These are phyloP conservation scores for Fusarium tuaranense DNA, from an alignment of 2,329 filamentous ascomycete genomes.

Conservation along the genomic window DNA sequence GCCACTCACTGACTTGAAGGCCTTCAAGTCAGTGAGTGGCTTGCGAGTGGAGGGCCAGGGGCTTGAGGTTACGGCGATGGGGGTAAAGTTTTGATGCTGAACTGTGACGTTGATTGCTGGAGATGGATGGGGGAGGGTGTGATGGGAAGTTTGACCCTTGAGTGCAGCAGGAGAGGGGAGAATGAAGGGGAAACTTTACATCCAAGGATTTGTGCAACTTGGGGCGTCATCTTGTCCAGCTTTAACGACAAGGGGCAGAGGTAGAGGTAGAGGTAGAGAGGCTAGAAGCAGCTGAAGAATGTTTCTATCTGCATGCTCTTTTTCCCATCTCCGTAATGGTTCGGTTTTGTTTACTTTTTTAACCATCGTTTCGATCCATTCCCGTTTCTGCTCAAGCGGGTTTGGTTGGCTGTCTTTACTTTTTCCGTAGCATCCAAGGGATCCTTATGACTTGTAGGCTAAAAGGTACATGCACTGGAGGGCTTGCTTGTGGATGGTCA, in stretches of 20 bases:
- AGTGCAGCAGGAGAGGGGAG: not conserved
- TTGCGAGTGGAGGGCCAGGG: constrained; percentile 4
- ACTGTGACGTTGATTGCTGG: not conserved
- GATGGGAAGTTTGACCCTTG: not conserved
- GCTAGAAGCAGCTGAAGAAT: constrained; percentile 7
- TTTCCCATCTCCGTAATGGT: not conserved
- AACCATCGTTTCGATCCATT: constrained; percentile 25
- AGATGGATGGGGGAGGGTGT: not conserved
- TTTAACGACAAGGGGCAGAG: not conserved
- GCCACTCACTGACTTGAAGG: too few relatives aligned
- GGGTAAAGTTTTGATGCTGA: constrained; percentile 17
- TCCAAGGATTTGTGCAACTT: not conserved
- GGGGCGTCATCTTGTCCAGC: not conserved
- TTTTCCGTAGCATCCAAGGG: constrained; percentile 4
- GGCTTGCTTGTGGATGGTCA: not conserved
- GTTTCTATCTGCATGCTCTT: not conserved
- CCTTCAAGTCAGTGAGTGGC: constrained; percentile 20
- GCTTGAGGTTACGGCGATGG: constrained; percentile 5
- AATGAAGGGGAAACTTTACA: not conserved
- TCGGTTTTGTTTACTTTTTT: constrained; percentile 21
- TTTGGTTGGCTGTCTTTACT: not conserved
- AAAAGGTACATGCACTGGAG: not conserved
- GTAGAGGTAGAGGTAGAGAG: not conserved
- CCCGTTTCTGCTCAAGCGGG: not conserved
- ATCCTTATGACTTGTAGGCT: not conserved